Evolutionary conservation across 768 basidiomycete species (phyloP).

Genomic region (Thelephora aurantiotincta): DNA sequence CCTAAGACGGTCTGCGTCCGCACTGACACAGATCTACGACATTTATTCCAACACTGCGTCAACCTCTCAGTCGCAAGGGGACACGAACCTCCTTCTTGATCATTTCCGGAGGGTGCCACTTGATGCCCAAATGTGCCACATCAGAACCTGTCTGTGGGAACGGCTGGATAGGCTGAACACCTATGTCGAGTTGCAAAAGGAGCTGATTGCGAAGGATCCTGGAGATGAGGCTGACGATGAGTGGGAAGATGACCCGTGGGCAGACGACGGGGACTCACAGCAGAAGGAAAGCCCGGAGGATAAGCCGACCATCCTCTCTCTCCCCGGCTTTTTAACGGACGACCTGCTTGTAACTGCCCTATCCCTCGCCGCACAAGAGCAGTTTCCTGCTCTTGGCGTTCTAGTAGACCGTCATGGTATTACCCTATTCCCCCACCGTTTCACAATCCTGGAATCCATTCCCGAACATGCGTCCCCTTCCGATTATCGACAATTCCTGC

Average conservation of each 20-base stretch:
- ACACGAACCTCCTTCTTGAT: conserved; percentile 20
- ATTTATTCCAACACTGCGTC: conserved; percentile 11
- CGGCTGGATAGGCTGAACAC: conserved; percentile 60
- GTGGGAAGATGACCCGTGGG: conserved; percentile 76
- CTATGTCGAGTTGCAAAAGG: conserved; percentile 46
- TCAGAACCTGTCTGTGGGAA: conserved; percentile 56
- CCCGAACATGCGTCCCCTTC: conserved; percentile 62
- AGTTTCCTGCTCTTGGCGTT: conserved; percentile 41
- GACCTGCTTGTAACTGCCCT: conserved; percentile 47
- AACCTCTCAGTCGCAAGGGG: conserved; percentile 11
- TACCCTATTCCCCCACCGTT: conserved; percentile 54
- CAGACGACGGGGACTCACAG: conserved; percentile 27
- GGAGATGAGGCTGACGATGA: conserved; percentile 29
- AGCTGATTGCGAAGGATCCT: conserved; percentile 15
- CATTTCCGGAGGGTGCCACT: conserved; percentile 44
- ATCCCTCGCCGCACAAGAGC: conserved; percentile 47
- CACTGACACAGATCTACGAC: conserved; percentile 32
- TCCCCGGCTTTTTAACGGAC: conserved; percentile 49
- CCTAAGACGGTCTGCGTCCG: conserved; percentile 39
- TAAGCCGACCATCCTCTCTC: conserved; percentile 29
- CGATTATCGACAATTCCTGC: conserved; percentile 47
- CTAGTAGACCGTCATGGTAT: conserved; percentile 44
- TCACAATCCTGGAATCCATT: conserved; percentile 54
- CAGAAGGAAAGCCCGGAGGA: conserved; percentile 6
- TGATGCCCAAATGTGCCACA: conserved; percentile 49